Base-by-base conservation (phyloP, 306 rosid genomes). In the Oxytropis ochrocephala region DNA sequence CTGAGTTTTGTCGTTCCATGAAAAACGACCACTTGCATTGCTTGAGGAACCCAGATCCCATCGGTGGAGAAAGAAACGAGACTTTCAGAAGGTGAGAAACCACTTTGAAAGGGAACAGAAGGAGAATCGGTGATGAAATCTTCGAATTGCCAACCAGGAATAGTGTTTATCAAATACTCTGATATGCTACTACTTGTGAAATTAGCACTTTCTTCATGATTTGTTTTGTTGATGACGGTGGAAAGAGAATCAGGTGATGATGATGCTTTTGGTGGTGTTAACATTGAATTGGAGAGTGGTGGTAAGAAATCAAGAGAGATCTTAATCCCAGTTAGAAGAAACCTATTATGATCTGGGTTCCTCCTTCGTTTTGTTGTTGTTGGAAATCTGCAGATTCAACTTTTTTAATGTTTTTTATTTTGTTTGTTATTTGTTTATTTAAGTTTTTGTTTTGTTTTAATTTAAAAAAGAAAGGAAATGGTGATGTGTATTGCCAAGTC, bases 81-180 rank as follows among this genome's bases (percentile, higher is more conserved):
- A 53, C 72, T 62, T 49, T 67, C 72, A 24, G 29, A 24, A 24
- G 29, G 29, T 1, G 29, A 24, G 3, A 24, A 24, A 24, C 2
- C 29, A 70, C 82, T 85, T 57, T 11, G 11, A 41, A 70, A 78
- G 8, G 93, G 73, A 32, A 21, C 50, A 39, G 46, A 9, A 30
- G 82, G 78, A 0, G 85, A 88, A 77, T 91, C 95, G 11, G n/a
- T n/a, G n/a, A 91, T 95, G 59, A 95, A 81, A 19, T 91, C 99
- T 12, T 95, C 99, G 39, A 91, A 79, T 14, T 87, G 95, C 99
- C 99, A 95, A 7, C 96, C 99, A 0, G 99, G 99, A 19, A 95
- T 87, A 33, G 96, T 94, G 59, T 95, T 85, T 33, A 86, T 95
- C 85, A 95, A 73, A 69, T 95, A 91, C 80, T 95, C 88, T 0